Evolutionary conservation across 345 rosid genomes (phyloP).

Genomic region (Melaleuca alternifolia): DNA sequence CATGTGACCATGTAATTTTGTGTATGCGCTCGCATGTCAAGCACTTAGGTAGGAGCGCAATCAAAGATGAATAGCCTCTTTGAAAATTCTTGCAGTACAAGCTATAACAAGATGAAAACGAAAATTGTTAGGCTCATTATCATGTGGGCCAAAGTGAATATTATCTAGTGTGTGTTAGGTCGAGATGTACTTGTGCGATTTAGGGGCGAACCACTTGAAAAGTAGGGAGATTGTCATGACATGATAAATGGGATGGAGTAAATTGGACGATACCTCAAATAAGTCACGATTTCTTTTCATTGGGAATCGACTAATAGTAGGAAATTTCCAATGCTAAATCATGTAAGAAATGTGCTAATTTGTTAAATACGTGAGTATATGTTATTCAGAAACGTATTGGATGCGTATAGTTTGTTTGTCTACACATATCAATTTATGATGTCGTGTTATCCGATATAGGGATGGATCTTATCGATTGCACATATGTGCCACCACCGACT

Average conservation of each 20-base stretch:
- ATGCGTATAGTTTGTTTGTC: neutral
- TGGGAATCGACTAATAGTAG: neutral
- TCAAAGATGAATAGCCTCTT: neutral
- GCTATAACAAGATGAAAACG: neutral
- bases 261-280: fast-evolving
- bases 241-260: neutral
- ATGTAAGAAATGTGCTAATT: neutral
- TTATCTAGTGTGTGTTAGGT: neutral
- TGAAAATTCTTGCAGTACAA: neutral
- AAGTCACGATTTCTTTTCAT: neutral
- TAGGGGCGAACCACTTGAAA: neutral
- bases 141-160: neutral
- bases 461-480: neutral
- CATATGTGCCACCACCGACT: fast-evolving
- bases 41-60: neutral
- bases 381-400: neutral
- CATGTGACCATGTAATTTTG: neutral
- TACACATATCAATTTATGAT: neutral
- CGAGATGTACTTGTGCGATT: neutral
- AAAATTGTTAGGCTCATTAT: neutral
- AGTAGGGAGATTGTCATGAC: neutral
- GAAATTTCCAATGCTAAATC: neutral
- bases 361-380: neutral
- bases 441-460: fast-evolving
- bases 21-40: neutral